Evolutionary conservation across 139 green algal genomes (phyloP).

Genomic region (Edaphochlamys debaryana): DNA sequence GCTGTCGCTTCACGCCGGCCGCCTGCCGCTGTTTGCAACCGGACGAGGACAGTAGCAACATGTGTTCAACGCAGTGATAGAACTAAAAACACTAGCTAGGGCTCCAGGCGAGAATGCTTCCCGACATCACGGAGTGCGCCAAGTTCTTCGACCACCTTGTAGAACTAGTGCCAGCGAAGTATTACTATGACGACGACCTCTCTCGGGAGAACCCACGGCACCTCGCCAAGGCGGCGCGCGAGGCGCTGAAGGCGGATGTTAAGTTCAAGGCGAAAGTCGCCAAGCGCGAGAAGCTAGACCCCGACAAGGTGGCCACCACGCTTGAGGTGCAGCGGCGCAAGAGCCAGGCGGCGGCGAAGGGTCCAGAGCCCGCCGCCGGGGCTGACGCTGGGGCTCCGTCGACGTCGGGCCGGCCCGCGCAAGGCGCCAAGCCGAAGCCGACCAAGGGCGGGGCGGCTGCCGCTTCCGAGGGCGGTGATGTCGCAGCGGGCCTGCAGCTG

Average conservation of each 20-base stretch:
- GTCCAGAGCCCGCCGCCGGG: not conserved
- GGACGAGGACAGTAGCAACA: too few relatives aligned
- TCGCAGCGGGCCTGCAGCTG: constrained; percentile 28
- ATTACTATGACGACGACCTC: constrained; percentile 64
- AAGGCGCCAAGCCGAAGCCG: constrained; percentile 9
- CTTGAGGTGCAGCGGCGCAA: constrained; percentile 59
- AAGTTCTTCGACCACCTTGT: constrained; percentile 81
- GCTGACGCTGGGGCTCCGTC: not conserved
- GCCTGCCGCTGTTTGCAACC: too few relatives aligned
- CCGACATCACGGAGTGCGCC: constrained; percentile 42
- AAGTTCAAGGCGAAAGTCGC: constrained; percentile 70
- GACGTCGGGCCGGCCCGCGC: not conserved
- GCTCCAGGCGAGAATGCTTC: too few relatives aligned
- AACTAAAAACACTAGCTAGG: too few relatives aligned
- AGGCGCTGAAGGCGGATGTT: constrained; percentile 63
- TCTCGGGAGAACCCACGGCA: constrained; percentile 49
- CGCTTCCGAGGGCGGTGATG: not conserved
- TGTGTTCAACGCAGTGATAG: too few relatives aligned
- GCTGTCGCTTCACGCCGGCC: too few relatives aligned
- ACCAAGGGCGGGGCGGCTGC: not conserved
- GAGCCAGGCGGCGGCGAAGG: constrained; percentile 10
- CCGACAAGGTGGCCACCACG: constrained; percentile 62
- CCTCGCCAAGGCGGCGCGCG: constrained; percentile 63
- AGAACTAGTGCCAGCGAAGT: constrained; percentile 72
- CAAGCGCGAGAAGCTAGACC: constrained; percentile 75